A percentile compares a stretch with the other conserved stretches of the same genome.
phyloP scores from a whole-genome alignment of 345 rosid genomes.

The Populus nigra region DNA sequence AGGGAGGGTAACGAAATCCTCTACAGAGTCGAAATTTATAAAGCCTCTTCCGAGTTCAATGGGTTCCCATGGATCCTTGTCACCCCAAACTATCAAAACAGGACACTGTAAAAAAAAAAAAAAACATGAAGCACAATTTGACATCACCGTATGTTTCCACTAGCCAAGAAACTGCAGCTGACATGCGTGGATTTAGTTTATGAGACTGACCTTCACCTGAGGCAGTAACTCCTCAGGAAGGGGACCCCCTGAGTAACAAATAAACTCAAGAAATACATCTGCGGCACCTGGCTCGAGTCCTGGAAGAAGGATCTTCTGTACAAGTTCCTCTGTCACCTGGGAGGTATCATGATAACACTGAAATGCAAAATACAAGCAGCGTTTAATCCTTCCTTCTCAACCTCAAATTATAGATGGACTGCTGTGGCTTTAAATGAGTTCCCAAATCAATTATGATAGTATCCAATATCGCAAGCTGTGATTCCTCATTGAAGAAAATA shows the following conservation, averaged over 20 bases:
- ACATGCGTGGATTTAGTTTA: not conserved
- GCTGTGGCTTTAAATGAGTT: no score
- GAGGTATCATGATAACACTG: constrained; percentile 83
- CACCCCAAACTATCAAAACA: constrained; percentile 89
- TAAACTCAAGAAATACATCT: constrained; percentile 84
- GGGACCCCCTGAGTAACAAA: constrained; percentile 88
- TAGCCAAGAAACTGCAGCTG: not conserved
- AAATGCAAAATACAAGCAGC: constrained; percentile 17
- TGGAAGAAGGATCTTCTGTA: constrained; percentile 74
- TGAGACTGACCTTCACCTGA: constrained; percentile 55
- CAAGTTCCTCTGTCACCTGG: constrained; percentile 86
- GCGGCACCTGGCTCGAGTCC: constrained; percentile 90
- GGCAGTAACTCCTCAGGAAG: constrained; percentile 90
- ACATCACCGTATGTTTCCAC: not conserved
- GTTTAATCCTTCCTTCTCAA: not conserved
- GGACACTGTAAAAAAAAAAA: constrained; percentile 54
- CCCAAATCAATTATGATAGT: no score
- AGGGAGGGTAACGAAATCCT: constrained; percentile 71
- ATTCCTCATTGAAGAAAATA: not conserved
- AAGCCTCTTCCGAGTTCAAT: constrained; percentile 73
- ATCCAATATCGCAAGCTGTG: not conserved
- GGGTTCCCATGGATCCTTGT: constrained; percentile 96
- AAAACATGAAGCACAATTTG: not conserved
- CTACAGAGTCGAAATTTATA: constrained; percentile 54
- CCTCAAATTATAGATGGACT: no score